Base-by-base conservation (phyloP, 495 filamentous ascomycete genomes). In the Elasticomyces elasticus region DNA sequence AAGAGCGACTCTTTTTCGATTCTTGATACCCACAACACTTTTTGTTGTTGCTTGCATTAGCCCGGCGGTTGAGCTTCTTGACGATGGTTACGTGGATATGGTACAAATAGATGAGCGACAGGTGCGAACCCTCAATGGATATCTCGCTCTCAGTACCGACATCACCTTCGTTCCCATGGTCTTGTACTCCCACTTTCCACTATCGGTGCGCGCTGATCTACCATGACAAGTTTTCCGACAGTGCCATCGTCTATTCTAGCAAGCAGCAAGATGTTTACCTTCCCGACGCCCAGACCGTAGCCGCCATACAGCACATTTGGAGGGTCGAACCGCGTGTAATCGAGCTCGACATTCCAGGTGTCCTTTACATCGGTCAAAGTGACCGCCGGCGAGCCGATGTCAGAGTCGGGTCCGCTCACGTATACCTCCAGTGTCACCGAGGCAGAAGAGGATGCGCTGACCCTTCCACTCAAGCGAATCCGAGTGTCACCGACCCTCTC, bases 251-350 rank as follows among this genome's bases (percentile, higher is more conserved):
- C 38, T 15, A 19, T 38, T n/a, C 23, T 22, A 1, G 52, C 52
- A 1, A 27, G 35, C 13, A 60, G 17, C 5, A 60, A 27, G n/a
- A 51, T n/a, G 17, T 43, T 37, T 5, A 60, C 35, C 15, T 55
- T 60, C 6, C 37, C 52, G 27, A 55, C 51, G 1, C 24, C 51
- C 11, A 31, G 10, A 0, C 56, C 56, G 17, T 51, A 48, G 6
- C 56, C 56, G 13, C 56, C 56, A 51, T 60, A 60, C 46, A 55
- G 17, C 20, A 46, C 41, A 42, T 49, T 47, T 15, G 38, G 1
- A 7, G 55, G 42, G 28, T 53, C 31, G 27, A 58, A 53, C 10
- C 22, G 30, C 26, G 15, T 22, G 26, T 33, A 38, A 3, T 58
- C 49, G 22, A 44, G 12, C 19, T 53, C 49, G 13, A 58, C 7